Evolutionary conservation across 805 yeast species (phyloP).

Genomic region (Cyberlindnera mrakii): DNA sequence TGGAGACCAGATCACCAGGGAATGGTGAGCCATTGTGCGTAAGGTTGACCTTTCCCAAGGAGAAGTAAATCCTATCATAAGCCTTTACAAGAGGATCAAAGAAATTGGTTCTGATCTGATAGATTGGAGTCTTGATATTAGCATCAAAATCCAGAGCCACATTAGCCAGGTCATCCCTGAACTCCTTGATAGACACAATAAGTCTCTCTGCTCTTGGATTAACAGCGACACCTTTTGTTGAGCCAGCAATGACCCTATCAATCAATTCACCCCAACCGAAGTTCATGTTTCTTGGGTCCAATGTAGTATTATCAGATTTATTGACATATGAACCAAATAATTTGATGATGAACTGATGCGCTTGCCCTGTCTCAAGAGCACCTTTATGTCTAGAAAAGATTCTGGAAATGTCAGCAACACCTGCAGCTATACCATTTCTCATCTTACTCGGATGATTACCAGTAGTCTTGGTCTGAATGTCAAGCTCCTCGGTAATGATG

Average conservation of each 20-base stretch:
- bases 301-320: constrained; percentile 26
- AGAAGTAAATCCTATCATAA: constrained; percentile 55
- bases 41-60: constrained; percentile 43
- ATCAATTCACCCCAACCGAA: constrained; percentile 88
- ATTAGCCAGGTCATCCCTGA: constrained; percentile 39
- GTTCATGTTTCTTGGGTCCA: constrained; percentile 36
- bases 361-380: constrained; percentile 50
- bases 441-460: constrained; percentile 31
- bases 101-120: constrained; percentile 57
- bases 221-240: constrained; percentile 69
- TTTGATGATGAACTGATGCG: constrained; percentile 66
- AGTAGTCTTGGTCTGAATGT: constrained; percentile 29
- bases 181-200: constrained; percentile 67
- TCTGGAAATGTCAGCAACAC: constrained; percentile 79
- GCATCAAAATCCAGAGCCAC: constrained; percentile 29
- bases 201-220: constrained; percentile 76
- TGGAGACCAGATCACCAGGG: constrained; percentile 26
- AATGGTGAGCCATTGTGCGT: constrained; percentile 22
- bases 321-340: constrained; percentile 65
- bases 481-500: constrained; percentile 63
- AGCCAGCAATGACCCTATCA: constrained; percentile 71
- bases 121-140: constrained; percentile 44
- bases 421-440: constrained; percentile 81
- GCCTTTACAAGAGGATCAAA: constrained; percentile 58
- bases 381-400: constrained; percentile 64